Evolutionary conservation across 176 grass and related monocot genomes (phyloP).

Genomic region (Thalia dealbata): DNA sequence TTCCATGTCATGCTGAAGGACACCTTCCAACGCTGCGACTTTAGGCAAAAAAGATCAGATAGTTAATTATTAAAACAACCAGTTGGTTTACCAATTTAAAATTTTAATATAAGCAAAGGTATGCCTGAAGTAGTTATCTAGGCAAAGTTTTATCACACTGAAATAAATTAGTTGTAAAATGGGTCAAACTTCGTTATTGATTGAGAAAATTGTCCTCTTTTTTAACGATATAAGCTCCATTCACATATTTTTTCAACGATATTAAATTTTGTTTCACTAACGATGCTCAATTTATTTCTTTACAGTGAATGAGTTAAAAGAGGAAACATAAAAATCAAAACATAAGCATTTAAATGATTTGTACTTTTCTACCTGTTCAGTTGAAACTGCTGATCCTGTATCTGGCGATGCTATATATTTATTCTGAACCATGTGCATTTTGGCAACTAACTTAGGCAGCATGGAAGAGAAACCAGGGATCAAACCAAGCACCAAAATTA

Average conservation of each 20-base stretch:
- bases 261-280: no score
- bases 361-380: slow-evolving; percentile 25
- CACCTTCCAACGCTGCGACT: slow-evolving; percentile 66
- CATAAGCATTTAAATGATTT: background rate
- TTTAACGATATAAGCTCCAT: no score
- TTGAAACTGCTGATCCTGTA: slow-evolving; percentile 29
- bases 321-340: no score
- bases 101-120: no score
- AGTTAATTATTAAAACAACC: background rate
- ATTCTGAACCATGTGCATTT: slow-evolving; percentile 52
- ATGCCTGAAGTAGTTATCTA: no score
- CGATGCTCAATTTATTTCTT: no score
- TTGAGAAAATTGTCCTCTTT: no score
- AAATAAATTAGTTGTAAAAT: no score
- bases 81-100: background rate
- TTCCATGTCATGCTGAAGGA: slow-evolving; percentile 74
- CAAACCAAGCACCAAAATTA: slow-evolving; percentile 61
- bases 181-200: no score
- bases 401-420: slow-evolving; percentile 59
- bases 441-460: slow-evolving; percentile 53
- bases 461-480: slow-evolving; percentile 58
- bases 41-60: slow-evolving; percentile 19
- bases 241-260: no score
- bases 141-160: no score
- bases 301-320: no score